Evolutionary conservation across 768 basidiomycete species (phyloP).

Genomic region (Amanita molliuscula): DNA sequence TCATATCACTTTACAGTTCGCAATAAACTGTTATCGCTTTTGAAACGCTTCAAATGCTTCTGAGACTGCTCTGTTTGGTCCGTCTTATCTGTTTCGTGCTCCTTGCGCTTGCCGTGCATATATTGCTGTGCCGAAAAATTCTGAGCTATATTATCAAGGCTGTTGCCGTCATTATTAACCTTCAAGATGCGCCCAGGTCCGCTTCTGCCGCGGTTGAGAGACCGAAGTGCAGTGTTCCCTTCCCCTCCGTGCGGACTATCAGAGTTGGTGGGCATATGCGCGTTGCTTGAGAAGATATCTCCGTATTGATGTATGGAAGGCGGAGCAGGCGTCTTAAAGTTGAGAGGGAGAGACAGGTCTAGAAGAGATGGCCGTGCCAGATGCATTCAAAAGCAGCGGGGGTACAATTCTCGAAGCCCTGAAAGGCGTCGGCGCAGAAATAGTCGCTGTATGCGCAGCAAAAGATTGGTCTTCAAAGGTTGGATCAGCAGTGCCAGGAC

Average conservation of each 20-base stretch:
- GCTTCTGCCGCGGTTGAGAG: not conserved
- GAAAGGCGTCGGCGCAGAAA: conserved; percentile 4
- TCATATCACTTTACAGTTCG: not conserved
- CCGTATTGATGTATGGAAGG: conserved; percentile 6
- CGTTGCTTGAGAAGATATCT: conserved; percentile 9
- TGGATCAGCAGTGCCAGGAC: conserved; percentile 22
- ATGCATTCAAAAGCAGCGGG: conserved; percentile 12
- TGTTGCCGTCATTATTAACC: not conserved
- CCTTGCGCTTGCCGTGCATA: not conserved
- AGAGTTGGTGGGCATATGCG: conserved; percentile 18
- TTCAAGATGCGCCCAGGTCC: not conserved
- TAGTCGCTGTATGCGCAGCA: conserved; percentile 7
- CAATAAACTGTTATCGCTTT: not conserved
- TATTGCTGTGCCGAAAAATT: not conserved
- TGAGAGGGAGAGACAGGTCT: conserved; percentile 12
- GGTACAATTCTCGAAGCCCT: conserved; percentile 1
- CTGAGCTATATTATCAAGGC: not conserved
- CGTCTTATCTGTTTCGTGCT: not conserved
- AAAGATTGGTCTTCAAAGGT: conserved; percentile 17
- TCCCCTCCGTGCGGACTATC: not conserved
- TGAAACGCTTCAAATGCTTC: not conserved
- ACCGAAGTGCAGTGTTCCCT: not conserved
- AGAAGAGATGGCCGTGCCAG: conserved; percentile 8
- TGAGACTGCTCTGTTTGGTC: not conserved
- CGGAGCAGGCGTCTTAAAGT: conserved; percentile 13